phyloP scores from a whole-genome alignment of 106 monocot species.

The Acorus gramineus region DNA sequence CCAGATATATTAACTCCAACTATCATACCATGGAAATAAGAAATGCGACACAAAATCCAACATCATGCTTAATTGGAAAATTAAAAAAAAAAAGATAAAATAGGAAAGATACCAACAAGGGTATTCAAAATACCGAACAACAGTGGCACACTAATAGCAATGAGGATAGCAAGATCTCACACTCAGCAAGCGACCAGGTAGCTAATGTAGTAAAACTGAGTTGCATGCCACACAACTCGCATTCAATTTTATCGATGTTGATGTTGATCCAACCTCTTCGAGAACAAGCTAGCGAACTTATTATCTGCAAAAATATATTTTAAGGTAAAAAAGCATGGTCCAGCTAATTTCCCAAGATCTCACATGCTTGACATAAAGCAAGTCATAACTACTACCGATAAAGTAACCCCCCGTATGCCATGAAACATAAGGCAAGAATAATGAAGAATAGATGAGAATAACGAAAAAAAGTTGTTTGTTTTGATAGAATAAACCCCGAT shows the following conservation, averaged over 20 bases:
- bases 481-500: no score
- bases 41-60: no score
- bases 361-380: no score
- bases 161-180: conserved; percentile 18
- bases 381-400: no score
- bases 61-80: background rate
- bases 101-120: background rate
- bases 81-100: background rate
- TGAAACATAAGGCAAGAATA: no score
- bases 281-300: conserved; percentile 75
- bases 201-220: conserved; percentile 37
- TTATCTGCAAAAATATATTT: conserved; percentile 27
- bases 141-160: background rate
- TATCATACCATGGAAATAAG: no score
- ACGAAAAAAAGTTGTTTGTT: no score
- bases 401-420: no score
- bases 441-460: no score
- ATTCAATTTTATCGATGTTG: conserved; percentile 69
- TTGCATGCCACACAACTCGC: conserved; percentile 71
- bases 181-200: conserved; percentile 40
- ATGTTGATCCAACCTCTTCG: conserved; percentile 88
- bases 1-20: no score
- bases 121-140: background rate
- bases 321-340: no score
- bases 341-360: background rate